Base-by-base conservation (phyloP, 345 rosid genomes). In the Boechera divaricarpa region DNA sequence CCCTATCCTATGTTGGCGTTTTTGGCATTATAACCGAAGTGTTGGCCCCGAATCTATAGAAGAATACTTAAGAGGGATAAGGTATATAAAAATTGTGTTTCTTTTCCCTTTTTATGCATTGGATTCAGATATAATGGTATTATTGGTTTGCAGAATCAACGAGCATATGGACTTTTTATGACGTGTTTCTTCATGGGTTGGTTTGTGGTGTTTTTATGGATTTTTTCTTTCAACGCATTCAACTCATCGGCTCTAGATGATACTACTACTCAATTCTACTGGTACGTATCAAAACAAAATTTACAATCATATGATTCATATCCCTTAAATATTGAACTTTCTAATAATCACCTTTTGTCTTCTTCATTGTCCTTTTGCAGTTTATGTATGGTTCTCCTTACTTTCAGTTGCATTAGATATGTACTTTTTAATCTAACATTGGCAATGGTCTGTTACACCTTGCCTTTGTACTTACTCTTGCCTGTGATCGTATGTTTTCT, bases 1-100 rank as follows among this genome's bases (percentile, higher is more conserved):
- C 16, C 73, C 41, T 55, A 55, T 41, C 52, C 8, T 41, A 54
- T 69, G 52, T 55, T 41, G 73, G 73, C 73, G 73, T n/a, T 55
- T 69, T 55, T 28, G 63, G 52, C 12, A 11, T 69, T 55, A 38
- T 55, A n/a, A 39, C 39, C 51, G 7, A 38, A 36, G 36, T 26
- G 5, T 68, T 24, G 56, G 38, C 63, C 11, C 53, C n/a, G 51
- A 24, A 39, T 69, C 28, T 9, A 16, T 7, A 49, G 54, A 49
- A 3, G 5, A 16, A 6, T 7, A 49, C 54, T 1, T 3, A 49
- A 49, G 54, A 49, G 54, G 7, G 53, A 48, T 1, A 48, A 16
- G 10, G 53, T 13, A 10, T 5, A 47, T 47, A 5, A 0, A 15
- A 16, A 49, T 7, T 16, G 26, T 49, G 54, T 48, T 49, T 49